Conservation (phyloP, 2,329 filamentous ascomycete genomes). For the Fusarium chaquense region DNA sequence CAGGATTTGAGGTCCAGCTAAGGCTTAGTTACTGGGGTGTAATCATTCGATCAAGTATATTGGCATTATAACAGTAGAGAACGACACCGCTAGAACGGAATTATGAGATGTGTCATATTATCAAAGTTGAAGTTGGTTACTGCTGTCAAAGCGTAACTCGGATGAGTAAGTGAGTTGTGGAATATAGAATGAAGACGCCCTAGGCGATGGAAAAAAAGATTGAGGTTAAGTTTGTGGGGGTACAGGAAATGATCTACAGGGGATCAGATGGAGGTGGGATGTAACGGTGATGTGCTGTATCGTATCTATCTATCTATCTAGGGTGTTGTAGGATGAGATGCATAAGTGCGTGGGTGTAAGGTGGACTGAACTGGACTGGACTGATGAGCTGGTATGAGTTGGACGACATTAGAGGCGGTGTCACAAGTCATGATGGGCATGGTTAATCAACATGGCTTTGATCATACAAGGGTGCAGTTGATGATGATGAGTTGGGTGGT, state of each 20-base stretch:
- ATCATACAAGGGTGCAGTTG: not conserved
- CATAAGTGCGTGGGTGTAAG: not conserved
- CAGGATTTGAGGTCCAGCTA: not conserved
- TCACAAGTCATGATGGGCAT: slow-evolving; percentile 1
- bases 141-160: slow-evolving; percentile 1
- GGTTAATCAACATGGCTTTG: not conserved
- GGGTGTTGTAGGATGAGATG: not conserved
- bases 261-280: slow-evolving; percentile 5
- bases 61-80: not conserved
- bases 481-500: not conserved
- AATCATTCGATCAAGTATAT: not conserved
- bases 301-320: slow-evolving; percentile 1
- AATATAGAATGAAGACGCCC: not conserved
- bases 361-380: not conserved
- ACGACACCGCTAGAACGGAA: not conserved
- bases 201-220: slow-evolving; percentile 2
- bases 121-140: not conserved
- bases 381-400: not conserved
- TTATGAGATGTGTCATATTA: not conserved
- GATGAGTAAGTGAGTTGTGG: not conserved
- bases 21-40: not conserved
- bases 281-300: slow-evolving; percentile 9
- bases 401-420: slow-evolving; percentile 3
- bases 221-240: slow-evolving; percentile 1
- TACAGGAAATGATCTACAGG: slow-evolving; percentile 5